Evolutionary conservation across 768 basidiomycete genomes (phyloP).

Genomic region (Clavaria fumosa): DNA sequence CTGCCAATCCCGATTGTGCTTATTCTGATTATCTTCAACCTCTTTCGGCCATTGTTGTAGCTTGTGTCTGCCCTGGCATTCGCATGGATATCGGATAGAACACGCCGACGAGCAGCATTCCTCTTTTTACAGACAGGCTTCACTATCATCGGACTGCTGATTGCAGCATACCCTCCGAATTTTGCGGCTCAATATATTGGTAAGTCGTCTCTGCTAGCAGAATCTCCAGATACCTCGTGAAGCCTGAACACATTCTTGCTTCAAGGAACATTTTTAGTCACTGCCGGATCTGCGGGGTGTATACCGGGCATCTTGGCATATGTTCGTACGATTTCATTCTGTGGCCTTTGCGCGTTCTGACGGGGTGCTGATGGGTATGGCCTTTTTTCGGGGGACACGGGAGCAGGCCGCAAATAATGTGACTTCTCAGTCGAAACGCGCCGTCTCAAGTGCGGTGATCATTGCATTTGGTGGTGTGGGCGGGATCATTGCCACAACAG

Average conservation of each 20-base stretch:
- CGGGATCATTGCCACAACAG: constrained; percentile 32
- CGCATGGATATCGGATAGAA: constrained; percentile 32
- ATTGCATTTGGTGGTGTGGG: constrained; percentile 34
- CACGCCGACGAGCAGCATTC: constrained; percentile 25
- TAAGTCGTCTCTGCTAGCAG: constrained; percentile 11
- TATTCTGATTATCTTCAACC: constrained; percentile 7
- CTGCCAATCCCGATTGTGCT: neutral
- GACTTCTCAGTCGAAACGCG: constrained; percentile 33
- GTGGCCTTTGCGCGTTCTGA: neutral
- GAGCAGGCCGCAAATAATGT: constrained; percentile 34
- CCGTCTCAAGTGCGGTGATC: constrained; percentile 31
- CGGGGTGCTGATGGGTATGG: neutral
- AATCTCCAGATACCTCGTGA: neutral
- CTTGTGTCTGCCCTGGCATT: constrained; percentile 19
- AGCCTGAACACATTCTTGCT: neutral
- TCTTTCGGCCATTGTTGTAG: no score
- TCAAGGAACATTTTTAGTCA: constrained; percentile 30
- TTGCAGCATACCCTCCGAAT: constrained; percentile 25
- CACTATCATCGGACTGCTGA: constrained; percentile 25
- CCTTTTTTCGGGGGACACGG: neutral
- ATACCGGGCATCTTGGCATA: constrained; percentile 36
- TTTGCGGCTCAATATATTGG: constrained; percentile 29
- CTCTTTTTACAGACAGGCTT: constrained; percentile 28
- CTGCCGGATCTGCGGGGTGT: constrained; percentile 29
- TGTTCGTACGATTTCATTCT: constrained; percentile 17